Evolutionary conservation across 352 stramenopile genomes (phyloP).

Genomic region (Aphanomyces euteiches): DNA sequence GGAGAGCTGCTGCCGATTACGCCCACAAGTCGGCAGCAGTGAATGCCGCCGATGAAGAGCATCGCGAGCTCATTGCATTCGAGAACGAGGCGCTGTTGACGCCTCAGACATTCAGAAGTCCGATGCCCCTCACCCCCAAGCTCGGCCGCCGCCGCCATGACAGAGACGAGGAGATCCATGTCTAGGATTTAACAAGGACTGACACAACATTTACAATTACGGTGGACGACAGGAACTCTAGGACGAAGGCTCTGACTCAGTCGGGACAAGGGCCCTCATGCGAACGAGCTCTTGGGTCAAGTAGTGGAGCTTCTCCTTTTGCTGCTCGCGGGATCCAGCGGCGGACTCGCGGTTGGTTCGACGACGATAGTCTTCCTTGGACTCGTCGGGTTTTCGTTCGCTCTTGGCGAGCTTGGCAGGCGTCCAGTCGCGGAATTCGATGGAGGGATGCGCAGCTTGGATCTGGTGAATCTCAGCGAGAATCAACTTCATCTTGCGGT

Average conservation of each 20-base stretch:
- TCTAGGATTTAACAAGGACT: neutral
- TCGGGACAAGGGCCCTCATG: neutral
- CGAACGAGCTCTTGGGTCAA: conserved; percentile 3
- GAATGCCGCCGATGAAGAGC: conserved; percentile 30
- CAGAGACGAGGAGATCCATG: neutral
- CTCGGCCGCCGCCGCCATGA: neutral
- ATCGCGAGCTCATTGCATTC: conserved; percentile 43
- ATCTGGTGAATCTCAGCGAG: conserved; percentile 15
- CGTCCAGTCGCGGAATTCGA: neutral
- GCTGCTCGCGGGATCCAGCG: conserved; percentile 15
- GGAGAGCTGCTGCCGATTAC: conserved; percentile 38
- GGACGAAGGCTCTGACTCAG: neutral
- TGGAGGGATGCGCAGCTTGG: conserved; percentile 6
- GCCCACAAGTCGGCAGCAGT: conserved; percentile 40
- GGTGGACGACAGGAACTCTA: neutral
- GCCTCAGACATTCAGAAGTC: conserved; percentile 41
- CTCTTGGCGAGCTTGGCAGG: conserved; percentile 14
- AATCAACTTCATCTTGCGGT: conserved; percentile 18
- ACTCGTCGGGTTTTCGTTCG: conserved; percentile 4
- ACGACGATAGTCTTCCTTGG: conserved; percentile 24
- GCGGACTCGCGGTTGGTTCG: conserved; percentile 26
- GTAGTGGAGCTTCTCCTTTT: conserved; percentile 21
- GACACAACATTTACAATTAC: neutral
- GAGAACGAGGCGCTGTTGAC: conserved; percentile 46
- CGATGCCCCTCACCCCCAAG: conserved; percentile 28